phyloP scores from a whole-genome alignment of 495 filamentous ascomycete species.

The Tuber umbilicatum region DNA sequence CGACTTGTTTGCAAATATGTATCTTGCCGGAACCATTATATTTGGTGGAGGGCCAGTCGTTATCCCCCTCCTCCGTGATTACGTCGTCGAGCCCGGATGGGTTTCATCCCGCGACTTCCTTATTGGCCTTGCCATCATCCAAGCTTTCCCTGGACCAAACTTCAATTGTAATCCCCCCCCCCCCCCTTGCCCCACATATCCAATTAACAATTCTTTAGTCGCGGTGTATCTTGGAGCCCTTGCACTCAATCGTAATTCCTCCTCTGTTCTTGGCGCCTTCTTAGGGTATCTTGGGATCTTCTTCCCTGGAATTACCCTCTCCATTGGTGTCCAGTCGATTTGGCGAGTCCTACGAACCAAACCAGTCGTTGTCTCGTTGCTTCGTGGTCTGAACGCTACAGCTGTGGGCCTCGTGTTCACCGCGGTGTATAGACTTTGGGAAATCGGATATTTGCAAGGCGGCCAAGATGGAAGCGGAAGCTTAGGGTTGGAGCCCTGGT shows the following conservation, averaged over 20 bases:
- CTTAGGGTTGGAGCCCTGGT: constrained; percentile 65
- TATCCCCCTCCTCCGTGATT: constrained; percentile 69
- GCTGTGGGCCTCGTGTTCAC: constrained; percentile 77
- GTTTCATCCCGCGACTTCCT: constrained; percentile 73
- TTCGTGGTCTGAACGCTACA: constrained; percentile 67
- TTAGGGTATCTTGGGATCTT: constrained; percentile 69
- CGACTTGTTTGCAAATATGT: constrained; percentile 70
- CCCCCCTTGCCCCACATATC: neutral
- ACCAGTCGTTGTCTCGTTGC: constrained; percentile 51
- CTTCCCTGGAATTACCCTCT: constrained; percentile 59
- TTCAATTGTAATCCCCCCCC: constrained; percentile 55
- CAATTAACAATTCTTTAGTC: constrained; percentile 38
- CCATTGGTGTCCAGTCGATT: constrained; percentile 61
- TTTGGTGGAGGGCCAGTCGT: constrained; percentile 84
- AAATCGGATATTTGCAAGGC: constrained; percentile 62
- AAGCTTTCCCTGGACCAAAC: constrained; percentile 78
- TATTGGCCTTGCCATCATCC: constrained; percentile 73
- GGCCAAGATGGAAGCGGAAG: constrained; percentile 51
- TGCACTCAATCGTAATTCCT: constrained; percentile 44
- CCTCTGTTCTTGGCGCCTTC: constrained; percentile 53
- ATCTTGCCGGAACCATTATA: constrained; percentile 81
- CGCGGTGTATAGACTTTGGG: constrained; percentile 77
- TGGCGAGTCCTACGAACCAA: constrained; percentile 57
- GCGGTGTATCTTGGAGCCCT: constrained; percentile 69
- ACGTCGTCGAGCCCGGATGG: constrained; percentile 75